Base-by-base conservation (phyloP, 768 basidiomycete genomes). In the Pleurotus pulmonarius region DNA sequence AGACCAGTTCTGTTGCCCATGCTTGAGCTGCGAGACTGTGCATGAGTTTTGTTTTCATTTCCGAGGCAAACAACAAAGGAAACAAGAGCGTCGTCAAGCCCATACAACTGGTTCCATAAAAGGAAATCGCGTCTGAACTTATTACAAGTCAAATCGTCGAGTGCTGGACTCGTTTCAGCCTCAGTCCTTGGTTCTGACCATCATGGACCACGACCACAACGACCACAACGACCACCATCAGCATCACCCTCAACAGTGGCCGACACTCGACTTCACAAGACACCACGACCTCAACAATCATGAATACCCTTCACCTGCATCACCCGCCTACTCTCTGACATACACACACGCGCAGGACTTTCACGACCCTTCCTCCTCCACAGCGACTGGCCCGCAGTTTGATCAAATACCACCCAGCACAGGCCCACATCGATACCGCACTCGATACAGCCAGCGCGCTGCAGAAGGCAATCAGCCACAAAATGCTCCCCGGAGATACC, bases 341-440 rank as follows among this genome's bases (percentile, higher is more conserved):
- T 53, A 53, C 51, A 12, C 51, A 20, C 51, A 53, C 37, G 37
- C 34, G 39, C 38, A 53, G 18, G 39, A 40, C 8, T 53, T 40
- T 41, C 51, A 53, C 39, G 51, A 41, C 39, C 51, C 51, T 41
- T 53, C 51, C 51, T 43, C 51, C 37, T 40, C 51, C 7, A 11
- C 51, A 5, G 13, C 51, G 37, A 22, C 16, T 12, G 39, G 41
- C 40, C 9, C 51, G 37, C 71, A 58, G 48, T 72, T 77, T 49
- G 57, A 63, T 38, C 81, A 81, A 68, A 69, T 81, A 39, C 71
- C 79, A 11, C 70, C 80, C 26, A 81, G 74, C 69, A 76, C 82
- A 59, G 83, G 83, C 0, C 82, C 83, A 46, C 69, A 70, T 58
- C 79, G 83, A 58, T 69, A 73, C 49, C 58, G 71, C 29, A 76